phyloP scores from a whole-genome alignment of 2,329 filamentous ascomycete species.

The Microdochium bolleyi region DNA sequence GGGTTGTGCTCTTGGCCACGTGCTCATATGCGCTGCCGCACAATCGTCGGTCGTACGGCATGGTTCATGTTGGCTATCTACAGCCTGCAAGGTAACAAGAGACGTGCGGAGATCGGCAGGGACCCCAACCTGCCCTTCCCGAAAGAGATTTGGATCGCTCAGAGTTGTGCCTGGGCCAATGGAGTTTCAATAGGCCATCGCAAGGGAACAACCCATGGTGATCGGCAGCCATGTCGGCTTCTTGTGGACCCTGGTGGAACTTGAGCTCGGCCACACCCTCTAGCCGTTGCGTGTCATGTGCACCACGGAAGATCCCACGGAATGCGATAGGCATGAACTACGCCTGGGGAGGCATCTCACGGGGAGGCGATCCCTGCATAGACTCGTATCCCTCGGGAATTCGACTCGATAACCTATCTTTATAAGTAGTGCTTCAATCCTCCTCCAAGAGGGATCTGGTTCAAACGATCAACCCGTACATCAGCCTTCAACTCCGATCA shows the following conservation, averaged over 20 bases:
- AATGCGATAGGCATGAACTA: not conserved
- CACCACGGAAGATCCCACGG: not conserved
- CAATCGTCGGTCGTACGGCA: too few relatives aligned
- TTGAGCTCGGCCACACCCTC: not conserved
- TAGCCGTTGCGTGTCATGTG: not conserved
- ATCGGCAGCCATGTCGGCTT: not conserved
- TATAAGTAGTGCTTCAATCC: too few relatives aligned
- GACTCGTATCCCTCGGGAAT: not conserved
- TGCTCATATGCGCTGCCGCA: too few relatives aligned
- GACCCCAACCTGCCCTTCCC: not conserved
- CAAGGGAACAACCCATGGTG: not conserved
- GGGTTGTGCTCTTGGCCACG: too few relatives aligned
- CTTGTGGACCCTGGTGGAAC: not conserved
- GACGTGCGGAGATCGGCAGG: not conserved
- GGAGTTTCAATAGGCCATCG: not conserved
- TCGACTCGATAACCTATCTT: not conserved
- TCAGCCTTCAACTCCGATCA: not conserved
- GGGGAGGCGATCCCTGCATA: not conserved
- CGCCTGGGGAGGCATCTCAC: not conserved
- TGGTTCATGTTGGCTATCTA: too few relatives aligned
- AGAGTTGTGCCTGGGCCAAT: not conserved
- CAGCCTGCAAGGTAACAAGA: too few relatives aligned
- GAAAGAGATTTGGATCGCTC: not conserved
- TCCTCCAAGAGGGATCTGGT: too few relatives aligned
- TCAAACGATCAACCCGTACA: too few relatives aligned